These are phyloP conservation scores for Aspergillus tamarii DNA, from an alignment of 2,329 filamentous ascomycete genomes.

Conservation along the genomic window DNA sequence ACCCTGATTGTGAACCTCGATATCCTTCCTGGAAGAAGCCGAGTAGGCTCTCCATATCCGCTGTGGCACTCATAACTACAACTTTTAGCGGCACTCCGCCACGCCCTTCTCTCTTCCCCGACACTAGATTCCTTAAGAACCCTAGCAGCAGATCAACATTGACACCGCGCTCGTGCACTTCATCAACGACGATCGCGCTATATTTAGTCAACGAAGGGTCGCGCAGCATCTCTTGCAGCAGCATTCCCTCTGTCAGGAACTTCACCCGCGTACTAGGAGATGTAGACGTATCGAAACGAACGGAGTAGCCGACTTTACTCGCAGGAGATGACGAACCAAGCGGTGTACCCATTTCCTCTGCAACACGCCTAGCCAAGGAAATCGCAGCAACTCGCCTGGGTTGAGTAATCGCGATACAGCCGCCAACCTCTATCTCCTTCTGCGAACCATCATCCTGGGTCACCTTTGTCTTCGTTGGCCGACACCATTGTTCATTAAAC, in stretches of 20 bases:
- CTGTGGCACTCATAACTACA: constrained; percentile 95
- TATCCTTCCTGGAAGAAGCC: constrained; percentile 67
- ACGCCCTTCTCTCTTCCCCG: constrained; percentile 60
- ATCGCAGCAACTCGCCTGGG: constrained; percentile 92
- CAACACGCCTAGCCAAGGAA: constrained; percentile 83
- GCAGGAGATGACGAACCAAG: constrained; percentile 62
- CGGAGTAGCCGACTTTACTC: constrained; percentile 83
- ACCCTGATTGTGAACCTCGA: constrained; percentile 4
- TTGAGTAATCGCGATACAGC: constrained; percentile 90
- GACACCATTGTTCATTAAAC: constrained; percentile 77
- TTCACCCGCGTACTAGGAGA: constrained; percentile 86
- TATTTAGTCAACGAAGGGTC: constrained; percentile 84
- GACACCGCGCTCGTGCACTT: constrained; percentile 93
- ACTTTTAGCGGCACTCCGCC: constrained; percentile 80
- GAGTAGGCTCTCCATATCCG: constrained; percentile 78
- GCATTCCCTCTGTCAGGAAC: constrained; percentile 93
- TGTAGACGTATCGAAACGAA: constrained; percentile 87
- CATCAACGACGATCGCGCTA: constrained; percentile 88
- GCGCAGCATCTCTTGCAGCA: constrained; percentile 87
- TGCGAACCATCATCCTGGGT: constrained; percentile 27
- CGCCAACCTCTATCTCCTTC: constrained; percentile 63
- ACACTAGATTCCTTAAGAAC: constrained; percentile 79
- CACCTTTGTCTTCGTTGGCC: constrained; percentile 58
- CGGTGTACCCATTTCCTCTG: constrained; percentile 74
- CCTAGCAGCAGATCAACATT: constrained; percentile 91